phyloP scores from a whole-genome alignment of 2,329 filamentous ascomycete genomes.

The Colletotrichum filicis region DNA sequence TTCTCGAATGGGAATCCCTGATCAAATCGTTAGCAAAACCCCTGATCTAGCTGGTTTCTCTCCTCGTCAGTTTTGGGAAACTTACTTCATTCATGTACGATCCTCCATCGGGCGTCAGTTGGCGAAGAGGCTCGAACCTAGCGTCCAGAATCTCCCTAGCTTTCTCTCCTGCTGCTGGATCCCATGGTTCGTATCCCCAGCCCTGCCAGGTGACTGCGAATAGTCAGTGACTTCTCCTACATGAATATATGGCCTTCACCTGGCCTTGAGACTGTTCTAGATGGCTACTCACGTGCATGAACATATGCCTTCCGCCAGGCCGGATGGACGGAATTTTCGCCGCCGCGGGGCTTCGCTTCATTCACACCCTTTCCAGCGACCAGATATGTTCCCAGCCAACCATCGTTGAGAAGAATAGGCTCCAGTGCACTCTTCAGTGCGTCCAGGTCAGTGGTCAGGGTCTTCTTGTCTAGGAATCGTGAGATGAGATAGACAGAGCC shows the following conservation, averaged over 20 bases:
- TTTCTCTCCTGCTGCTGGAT: slow-evolving; percentile 42
- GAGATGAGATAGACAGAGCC: slow-evolving; percentile 50
- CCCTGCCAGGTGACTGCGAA: neutral
- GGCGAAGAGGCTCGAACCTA: slow-evolving; percentile 46
- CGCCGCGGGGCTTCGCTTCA: slow-evolving; percentile 55
- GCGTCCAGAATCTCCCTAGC: slow-evolving; percentile 42
- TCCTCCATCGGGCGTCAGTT: slow-evolving; percentile 22
- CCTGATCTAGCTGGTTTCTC: neutral
- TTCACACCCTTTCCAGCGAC: slow-evolving; percentile 57
- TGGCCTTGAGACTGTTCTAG: neutral
- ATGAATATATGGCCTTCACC: neutral
- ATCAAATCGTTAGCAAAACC: neutral
- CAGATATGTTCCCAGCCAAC: slow-evolving; percentile 47
- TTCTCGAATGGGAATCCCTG: slow-evolving; percentile 30
- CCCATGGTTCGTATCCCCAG: slow-evolving; percentile 43
- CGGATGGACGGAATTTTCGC: slow-evolving; percentile 58
- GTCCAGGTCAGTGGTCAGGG: slow-evolving; percentile 48
- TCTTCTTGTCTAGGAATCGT: slow-evolving; percentile 52
- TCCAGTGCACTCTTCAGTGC: slow-evolving; percentile 51
- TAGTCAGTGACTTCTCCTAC: slow-evolving; percentile 7
- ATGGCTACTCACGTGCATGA: slow-evolving; percentile 47
- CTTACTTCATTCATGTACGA: slow-evolving; percentile 33
- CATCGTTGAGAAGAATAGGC: slow-evolving; percentile 42
- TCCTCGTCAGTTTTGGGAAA: slow-evolving; percentile 10
- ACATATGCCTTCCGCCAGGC: slow-evolving; percentile 57